phyloP scores from a whole-genome alignment of 2,329 filamentous ascomycete species.

The Leptographium lundbergii region DNA sequence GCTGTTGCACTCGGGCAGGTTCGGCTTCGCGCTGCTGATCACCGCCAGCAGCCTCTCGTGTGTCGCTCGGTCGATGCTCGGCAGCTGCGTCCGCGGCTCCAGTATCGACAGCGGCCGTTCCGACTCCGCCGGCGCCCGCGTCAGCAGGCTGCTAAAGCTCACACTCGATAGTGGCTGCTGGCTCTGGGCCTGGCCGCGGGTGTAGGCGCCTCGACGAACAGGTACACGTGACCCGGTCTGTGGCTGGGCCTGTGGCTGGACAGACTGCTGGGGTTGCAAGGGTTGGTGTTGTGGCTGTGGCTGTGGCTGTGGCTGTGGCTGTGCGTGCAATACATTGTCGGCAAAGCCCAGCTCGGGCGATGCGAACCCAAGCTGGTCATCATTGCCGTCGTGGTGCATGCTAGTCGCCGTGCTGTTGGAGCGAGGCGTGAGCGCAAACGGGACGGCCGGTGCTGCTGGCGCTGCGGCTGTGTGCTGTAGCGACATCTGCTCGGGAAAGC shows the following conservation, averaged over 20 bases:
- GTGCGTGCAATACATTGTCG: neutral
- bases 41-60: neutral
- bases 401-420: neutral
- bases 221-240: too few species aligned
- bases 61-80: neutral
- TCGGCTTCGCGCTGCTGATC: neutral
- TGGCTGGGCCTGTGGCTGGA: neutral
- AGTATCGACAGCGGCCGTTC: conserved; percentile 6
- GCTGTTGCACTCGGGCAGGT: neutral
- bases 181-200: too few species aligned
- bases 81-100: neutral
- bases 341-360: neutral
- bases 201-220: too few species aligned
- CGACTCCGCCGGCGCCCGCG: neutral
- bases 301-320: neutral
- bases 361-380: neutral
- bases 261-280: too few species aligned
- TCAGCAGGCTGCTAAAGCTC: too few species aligned
- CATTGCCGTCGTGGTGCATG: neutral
- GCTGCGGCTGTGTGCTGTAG: neutral
- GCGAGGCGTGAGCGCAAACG: neutral
- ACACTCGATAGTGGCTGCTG: neutral
- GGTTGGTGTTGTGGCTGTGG: neutral
- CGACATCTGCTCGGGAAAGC: neutral
- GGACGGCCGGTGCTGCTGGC: neutral